A percentile compares a stretch with the other conserved stretches of the same genome.
Evolutionary conservation across 2,329 filamentous ascomycete species (phyloP).

Genomic region (Hypomyces perniciosus): DNA sequence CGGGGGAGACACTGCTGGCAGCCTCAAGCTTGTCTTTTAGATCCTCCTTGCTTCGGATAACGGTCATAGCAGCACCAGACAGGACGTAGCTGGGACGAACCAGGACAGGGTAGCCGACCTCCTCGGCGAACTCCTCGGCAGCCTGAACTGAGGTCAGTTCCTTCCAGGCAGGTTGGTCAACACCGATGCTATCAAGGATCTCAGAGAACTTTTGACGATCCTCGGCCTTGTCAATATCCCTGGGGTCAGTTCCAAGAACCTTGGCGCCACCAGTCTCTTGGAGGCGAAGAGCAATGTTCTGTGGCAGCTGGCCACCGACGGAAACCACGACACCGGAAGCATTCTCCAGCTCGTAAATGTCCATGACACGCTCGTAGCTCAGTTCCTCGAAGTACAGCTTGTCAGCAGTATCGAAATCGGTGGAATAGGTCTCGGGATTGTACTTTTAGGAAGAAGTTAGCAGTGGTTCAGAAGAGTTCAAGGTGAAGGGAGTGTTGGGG

Average conservation of each 20-base stretch:
- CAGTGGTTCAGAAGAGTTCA: not conserved
- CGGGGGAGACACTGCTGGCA: slow-evolving; percentile 83
- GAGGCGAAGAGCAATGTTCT: slow-evolving; percentile 92
- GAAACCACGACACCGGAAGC: slow-evolving; percentile 87
- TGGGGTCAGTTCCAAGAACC: slow-evolving; percentile 85
- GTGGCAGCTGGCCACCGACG: slow-evolving; percentile 90
- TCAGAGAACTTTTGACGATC: slow-evolving; percentile 98
- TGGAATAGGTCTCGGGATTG: slow-evolving; percentile 75
- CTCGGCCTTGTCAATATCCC: slow-evolving; percentile 96
- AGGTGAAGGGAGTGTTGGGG: not conserved
- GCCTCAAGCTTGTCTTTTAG: slow-evolving; percentile 93
- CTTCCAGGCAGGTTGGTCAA: slow-evolving; percentile 97
- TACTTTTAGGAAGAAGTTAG: no score
- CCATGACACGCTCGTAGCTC: slow-evolving; percentile 96
- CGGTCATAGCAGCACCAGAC: slow-evolving; percentile 96
- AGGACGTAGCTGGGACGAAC: slow-evolving; percentile 94
- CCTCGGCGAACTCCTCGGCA: slow-evolving; percentile 77
- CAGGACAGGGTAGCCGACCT: slow-evolving; percentile 88
- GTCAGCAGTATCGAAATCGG: slow-evolving; percentile 85
- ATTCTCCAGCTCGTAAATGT: slow-evolving; percentile 91
- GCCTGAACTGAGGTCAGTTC: slow-evolving; percentile 86
- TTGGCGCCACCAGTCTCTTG: slow-evolving; percentile 88
- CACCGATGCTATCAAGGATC: slow-evolving; percentile 91
- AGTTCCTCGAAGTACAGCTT: slow-evolving; percentile 96
- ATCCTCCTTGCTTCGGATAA: slow-evolving; percentile 81